Evolutionary conservation across 192 early-diverging fungal species (phyloP).

Genomic region (Coemansia sp.): DNA sequence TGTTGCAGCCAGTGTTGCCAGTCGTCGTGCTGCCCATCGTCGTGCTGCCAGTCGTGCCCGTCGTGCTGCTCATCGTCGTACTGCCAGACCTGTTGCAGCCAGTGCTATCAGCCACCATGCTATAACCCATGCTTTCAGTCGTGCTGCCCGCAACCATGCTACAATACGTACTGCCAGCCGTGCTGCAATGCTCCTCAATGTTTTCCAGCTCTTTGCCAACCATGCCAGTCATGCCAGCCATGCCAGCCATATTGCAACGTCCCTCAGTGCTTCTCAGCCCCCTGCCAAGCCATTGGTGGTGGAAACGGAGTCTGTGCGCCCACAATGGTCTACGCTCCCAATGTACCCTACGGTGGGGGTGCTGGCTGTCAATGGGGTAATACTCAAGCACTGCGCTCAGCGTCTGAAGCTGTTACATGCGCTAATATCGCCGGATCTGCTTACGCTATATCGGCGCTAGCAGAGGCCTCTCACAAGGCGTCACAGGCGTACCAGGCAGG

Average conservation of each 20-base stretch:
- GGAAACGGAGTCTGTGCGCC: background rate
- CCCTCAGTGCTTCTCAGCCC: background rate
- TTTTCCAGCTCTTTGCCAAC: background rate
- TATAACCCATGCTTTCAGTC: background rate
- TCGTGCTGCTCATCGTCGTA: background rate
- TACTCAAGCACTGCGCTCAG: background rate
- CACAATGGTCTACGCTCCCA: background rate
- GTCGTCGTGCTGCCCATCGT: background rate
- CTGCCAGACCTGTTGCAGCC: background rate
- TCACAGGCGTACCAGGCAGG: background rate
- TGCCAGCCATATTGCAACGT: background rate
- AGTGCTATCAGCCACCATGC: background rate
- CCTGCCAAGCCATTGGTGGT: background rate
- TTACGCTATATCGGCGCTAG: background rate
- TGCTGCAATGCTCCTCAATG: background rate
- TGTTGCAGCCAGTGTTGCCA: background rate
- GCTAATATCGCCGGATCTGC: background rate
- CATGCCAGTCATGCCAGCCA: background rate
- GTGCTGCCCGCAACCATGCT: background rate
- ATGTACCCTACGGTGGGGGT: background rate
- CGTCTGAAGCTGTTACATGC: background rate
- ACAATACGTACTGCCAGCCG: background rate
- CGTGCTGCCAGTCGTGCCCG: background rate
- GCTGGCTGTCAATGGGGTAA: background rate
- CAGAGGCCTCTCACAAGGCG: background rate